Base-by-base conservation (phyloP, 495 filamentous ascomycete genomes). In the Oidiodendron maius region DNA sequence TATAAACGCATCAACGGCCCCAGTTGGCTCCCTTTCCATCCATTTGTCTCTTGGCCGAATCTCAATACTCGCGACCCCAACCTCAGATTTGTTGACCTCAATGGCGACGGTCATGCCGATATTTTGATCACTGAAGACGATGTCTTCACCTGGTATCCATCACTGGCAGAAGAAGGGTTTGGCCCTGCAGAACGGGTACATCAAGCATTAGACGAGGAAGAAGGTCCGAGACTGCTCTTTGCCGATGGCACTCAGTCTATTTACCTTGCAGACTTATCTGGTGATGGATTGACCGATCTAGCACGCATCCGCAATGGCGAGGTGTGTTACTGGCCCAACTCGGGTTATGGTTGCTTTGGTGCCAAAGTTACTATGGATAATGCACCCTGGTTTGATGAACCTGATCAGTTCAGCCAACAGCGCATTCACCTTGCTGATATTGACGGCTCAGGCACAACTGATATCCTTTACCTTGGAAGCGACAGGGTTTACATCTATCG, bases 341-440 rank as follows among this genome's bases (percentile, higher is more conserved):
- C 56, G 2, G 68, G 68, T 0, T 58, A 70, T 30, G 67, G 67
- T 0, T 0, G 21, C 1, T 71, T 71, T 44, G 68, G 65, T 0
- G 30, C 21, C 0, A 59, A 54, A 16, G 52, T 69, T 20, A 46
- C 36, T 4, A 66, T 71, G 65, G 52, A 50, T 26, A 59, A 68
- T 32, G 16, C 62, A 1, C 65, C 64, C 0, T 32, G 2, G 2
- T 42, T 67, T 2, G 64, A 60, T 30, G 2, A 10, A 20, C 12
- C 16, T 3, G 58, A 60, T 10, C 2, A 5, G 5, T 67, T 58
- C 40, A 21, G 25, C 11, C 48, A 1, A 10, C 6, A n/a, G 4
- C 47, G 50, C 6, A 6, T 68, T 4, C 52, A 20, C 0, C 39
- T 68, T 2, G 41, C 40, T 0, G 68, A 70, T 52, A 57, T 70